Evolutionary conservation across 768 basidiomycete genomes (phyloP), one percentile per base, ranked within the genome.

Genomic region (Amanita pseudoporphyria): DNA sequence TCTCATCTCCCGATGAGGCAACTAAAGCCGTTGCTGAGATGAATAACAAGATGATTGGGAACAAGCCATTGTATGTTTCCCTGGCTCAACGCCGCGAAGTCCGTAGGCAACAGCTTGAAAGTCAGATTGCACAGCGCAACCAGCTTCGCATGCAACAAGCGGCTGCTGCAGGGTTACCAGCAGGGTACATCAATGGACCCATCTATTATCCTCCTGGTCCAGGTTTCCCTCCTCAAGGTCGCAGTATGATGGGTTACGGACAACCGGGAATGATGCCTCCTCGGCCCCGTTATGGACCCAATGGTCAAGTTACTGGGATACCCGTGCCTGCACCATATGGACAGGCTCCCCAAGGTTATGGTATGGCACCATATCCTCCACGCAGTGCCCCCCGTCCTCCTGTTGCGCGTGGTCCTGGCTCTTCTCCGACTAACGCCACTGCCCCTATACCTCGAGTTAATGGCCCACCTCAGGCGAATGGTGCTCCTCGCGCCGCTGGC

Each of bases 11-110:
- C 42, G 96, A 99, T 57, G 96, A 99, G 71, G 94, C 96, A 19
- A 97, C 92, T 62, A 98, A 98, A 74, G 96, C 96, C 53, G 93
- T 98, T 53, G 89, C 92, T 49, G 96, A 99, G 75, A 96, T 99
- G 93, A 99, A 99, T 79, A 97, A 96, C 81, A 95, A 95, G 74
- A 98, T 98, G 85, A 90, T 98, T 61, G 95, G 95, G 54, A 81
- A 85, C 57, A 99, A 99, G 73, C 96, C 96, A 47, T 81, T 99
- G 60, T 99, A 98, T 63, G 96, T 99, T 64, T 94, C 95, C 36
- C 83, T 98, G 57, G 96, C 96, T 58, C 96, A 99, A 66, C 91
- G 95, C 57, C 92, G 93, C 54, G 96, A 99, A 63, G 89, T 96
- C 61, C 89, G 96, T 66, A 82, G 94, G 62, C 95, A 98, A 68